Percentiles rank a stretch among this genome's conserved stretches.
Conservation (phyloP, 345 rosid genomes). For the Clausena lansium region DNA sequence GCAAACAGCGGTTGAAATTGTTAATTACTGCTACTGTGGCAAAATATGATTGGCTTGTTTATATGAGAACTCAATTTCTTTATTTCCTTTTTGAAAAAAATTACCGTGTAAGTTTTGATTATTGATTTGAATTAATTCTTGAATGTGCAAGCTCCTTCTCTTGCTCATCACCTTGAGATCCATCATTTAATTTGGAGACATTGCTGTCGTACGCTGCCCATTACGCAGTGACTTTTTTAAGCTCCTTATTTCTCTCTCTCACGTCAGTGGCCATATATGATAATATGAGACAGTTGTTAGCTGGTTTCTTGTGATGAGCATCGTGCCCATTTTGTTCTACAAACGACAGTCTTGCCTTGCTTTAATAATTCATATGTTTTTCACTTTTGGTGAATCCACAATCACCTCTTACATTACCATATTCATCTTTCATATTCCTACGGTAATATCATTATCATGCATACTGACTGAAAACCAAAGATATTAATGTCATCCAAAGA, state of each 20-base stretch:
- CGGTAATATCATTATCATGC: background rate
- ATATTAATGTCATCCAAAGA: no score
- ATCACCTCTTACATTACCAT: background rate
- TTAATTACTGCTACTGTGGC: conserved; percentile 20
- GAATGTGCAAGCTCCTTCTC: conserved; percentile 14
- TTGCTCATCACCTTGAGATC: conserved; percentile 31
- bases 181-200: conserved; percentile 44
- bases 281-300: conserved; percentile 16
- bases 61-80: conserved; percentile 17
- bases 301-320: conserved; percentile 30
- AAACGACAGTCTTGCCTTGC: conserved; percentile 15
- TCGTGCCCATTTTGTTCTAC: conserved; percentile 23
- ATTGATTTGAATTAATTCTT: conserved; percentile 26
- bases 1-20: no score
- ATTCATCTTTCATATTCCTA: background rate
- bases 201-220: conserved; percentile 41
- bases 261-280: background rate
- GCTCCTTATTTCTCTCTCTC: background rate
- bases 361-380: conserved; percentile 26
- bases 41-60: conserved; percentile 19
- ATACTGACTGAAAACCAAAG: background rate
- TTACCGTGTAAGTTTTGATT: conserved; percentile 12
- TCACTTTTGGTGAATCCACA: conserved; percentile 14
- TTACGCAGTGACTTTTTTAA: conserved; percentile 18
- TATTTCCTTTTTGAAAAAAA: no score